A percentile compares a stretch with the other conserved stretches of the same genome.
Evolutionary conservation across 2,329 filamentous ascomycete genomes (phyloP).

Genomic region (Escovopsis sp.): DNA sequence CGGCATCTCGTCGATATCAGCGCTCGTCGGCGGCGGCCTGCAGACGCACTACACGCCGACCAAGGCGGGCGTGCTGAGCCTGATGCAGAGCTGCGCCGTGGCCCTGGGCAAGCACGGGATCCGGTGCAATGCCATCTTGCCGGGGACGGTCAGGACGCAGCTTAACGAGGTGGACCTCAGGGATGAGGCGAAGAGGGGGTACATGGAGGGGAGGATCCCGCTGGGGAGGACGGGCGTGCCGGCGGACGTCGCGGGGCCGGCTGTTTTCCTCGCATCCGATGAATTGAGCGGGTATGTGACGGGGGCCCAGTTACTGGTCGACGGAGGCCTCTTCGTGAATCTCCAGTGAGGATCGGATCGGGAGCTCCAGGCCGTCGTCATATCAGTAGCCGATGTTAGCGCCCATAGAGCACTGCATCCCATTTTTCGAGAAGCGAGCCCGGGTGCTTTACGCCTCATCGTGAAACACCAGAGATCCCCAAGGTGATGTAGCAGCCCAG

Average conservation of each 20-base stretch:
- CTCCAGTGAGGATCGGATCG: conserved; percentile 40
- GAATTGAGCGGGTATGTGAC: conserved; percentile 69
- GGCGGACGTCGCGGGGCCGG: conserved; percentile 65
- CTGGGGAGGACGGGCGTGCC: conserved; percentile 59
- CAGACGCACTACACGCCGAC: conserved; percentile 84
- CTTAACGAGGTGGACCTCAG: conserved; percentile 69
- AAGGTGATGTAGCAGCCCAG: conserved; percentile 33
- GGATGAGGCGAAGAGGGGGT: conserved; percentile 55
- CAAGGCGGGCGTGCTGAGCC: conserved; percentile 64
- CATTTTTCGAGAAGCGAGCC: too few relatives aligned
- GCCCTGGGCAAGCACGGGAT: conserved; percentile 64
- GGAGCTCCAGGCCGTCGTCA: too few relatives aligned
- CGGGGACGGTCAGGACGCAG: conserved; percentile 72
- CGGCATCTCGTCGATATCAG: conserved; percentile 57
- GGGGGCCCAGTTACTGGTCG: conserved; percentile 70
- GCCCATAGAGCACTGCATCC: background rate
- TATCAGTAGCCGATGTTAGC: background rate
- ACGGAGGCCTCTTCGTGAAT: conserved; percentile 83
- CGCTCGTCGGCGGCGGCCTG: conserved; percentile 60
- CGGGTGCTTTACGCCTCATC: conserved; percentile 3
- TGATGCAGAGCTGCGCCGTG: conserved; percentile 75
- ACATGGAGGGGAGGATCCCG: conserved; percentile 73
- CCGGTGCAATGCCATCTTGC: conserved; percentile 69
- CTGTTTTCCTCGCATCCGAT: conserved; percentile 70
- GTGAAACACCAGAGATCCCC: conserved; percentile 33